Percentiles rank a stretch among this genome's conserved stretches.
These are phyloP conservation scores for Solanum piurae DNA, from an alignment of 257 asterid genomes.

Conservation along the genomic window DNA sequence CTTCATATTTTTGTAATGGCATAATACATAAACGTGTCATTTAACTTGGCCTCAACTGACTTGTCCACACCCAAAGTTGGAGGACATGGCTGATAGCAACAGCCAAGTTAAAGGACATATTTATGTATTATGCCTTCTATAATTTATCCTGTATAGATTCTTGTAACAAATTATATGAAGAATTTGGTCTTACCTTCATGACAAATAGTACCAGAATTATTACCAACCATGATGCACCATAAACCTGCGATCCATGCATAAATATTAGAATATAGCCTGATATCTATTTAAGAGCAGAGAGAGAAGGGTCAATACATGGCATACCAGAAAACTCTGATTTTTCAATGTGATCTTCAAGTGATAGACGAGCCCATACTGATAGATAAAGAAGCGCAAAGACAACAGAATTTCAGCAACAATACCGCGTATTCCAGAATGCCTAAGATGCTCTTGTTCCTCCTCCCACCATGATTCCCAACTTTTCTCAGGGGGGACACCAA, in stretches of 20 bases:
- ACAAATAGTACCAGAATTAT: conserved; percentile 73
- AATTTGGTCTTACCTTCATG: conserved; percentile 64
- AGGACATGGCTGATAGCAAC: neutral
- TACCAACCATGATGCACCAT: conserved; percentile 94
- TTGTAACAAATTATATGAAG: neutral
- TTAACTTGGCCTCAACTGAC: neutral
- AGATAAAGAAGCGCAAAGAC: conserved; percentile 73
- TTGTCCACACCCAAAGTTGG: neutral
- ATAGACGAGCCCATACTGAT: conserved; percentile 92
- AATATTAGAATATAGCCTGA: neutral
- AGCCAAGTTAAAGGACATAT: neutral
- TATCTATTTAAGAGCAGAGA: neutral
- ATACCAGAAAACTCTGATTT: conserved; percentile 61
- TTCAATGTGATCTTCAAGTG: conserved; percentile 62
- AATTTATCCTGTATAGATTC: neutral
- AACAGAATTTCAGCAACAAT: conserved; percentile 62
- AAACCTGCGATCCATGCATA: conserved; percentile 43
- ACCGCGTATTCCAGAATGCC: conserved; percentile 85
- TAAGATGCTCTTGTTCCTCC: conserved; percentile 98
- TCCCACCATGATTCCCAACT: conserved; percentile 99
- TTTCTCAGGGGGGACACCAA: conserved; percentile 91
- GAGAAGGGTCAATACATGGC: conserved; percentile 9
- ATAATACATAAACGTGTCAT: neutral
- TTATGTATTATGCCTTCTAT: neutral
- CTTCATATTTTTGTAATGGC: neutral